Evolutionary conservation across 768 basidiomycete species (phyloP).

Genomic region (Termitomyces bulborhizus): DNA sequence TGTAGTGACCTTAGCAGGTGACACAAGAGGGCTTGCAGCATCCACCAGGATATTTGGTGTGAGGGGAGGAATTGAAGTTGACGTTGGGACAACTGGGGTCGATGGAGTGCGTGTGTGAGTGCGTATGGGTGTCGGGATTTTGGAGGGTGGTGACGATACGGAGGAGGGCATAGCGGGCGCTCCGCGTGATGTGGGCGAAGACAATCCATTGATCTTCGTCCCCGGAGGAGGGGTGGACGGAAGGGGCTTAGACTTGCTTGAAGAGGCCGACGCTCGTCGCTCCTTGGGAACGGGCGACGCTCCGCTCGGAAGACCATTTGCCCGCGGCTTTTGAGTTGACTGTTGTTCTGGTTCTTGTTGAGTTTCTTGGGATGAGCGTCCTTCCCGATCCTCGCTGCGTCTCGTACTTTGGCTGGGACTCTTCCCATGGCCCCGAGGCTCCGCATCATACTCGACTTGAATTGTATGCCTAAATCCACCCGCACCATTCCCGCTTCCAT

Average conservation of each 20-base stretch:
- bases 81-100: conserved; percentile 2
- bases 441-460: conserved; percentile 86
- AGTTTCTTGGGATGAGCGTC: background rate
- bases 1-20: conserved; percentile 21
- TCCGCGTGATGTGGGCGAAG: background rate
- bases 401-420: conserved; percentile 19
- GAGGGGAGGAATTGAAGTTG: background rate
- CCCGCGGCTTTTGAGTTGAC: background rate
- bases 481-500: conserved; percentile 28
- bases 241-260: conserved; percentile 28
- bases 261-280: conserved; percentile 21
- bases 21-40: conserved; percentile 32
- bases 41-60: conserved; percentile 30
- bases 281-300: conserved; percentile 21
- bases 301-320: conserved; percentile 3
- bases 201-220: background rate
- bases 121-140: conserved; percentile 1
- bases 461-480: conserved; percentile 79
- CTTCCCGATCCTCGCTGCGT: conserved; percentile 26
- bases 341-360: background rate
- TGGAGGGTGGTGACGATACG: background rate
- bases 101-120: conserved; percentile 8
- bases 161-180: background rate
- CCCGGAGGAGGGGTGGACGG: conserved; percentile 12
- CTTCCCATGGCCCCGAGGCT: conserved; percentile 28